Evolutionary conservation across 2,329 filamentous ascomycete genomes (phyloP).

Genomic region (Calonectria pseudoreteaudii): DNA sequence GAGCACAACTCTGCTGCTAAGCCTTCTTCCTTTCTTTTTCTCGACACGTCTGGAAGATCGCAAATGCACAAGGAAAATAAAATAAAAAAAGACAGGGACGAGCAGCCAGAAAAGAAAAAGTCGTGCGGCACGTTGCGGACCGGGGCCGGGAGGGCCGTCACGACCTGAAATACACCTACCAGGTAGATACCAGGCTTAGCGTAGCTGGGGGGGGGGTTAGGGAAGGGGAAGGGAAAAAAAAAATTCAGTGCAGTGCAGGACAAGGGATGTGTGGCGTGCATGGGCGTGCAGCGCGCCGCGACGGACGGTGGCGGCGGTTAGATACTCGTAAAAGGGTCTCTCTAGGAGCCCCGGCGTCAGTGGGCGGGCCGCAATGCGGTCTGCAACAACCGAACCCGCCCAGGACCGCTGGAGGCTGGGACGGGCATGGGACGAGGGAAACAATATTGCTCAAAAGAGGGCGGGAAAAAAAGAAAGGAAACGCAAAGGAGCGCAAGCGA

Average conservation of each 20-base stretch:
- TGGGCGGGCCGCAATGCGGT: conserved; percentile 36
- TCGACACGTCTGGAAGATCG: conserved; percentile 10
- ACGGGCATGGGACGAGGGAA: conserved; percentile 2
- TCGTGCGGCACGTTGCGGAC: conserved; percentile 35
- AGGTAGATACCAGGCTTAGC: neutral
- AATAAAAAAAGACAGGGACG: neutral
- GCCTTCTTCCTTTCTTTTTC: conserved; percentile 22
- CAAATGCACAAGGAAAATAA: conserved; percentile 20
- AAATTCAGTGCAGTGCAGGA: neutral
- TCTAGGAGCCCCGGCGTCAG: conserved; percentile 17
- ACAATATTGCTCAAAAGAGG: neutral
- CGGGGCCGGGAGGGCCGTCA: conserved; percentile 35
- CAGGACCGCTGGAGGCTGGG: conserved; percentile 15
- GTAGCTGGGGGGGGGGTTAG: conserved; percentile 14
- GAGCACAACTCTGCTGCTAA: conserved; percentile 7
- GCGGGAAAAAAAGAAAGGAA: neutral
- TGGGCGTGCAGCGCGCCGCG: conserved; percentile 12
- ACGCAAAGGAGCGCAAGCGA: neutral
- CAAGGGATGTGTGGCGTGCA: conserved; percentile 21
- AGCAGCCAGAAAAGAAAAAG: conserved; percentile 20
- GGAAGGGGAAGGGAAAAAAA: neutral
- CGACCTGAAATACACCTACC: conserved; percentile 30
- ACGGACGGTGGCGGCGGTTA: conserved; percentile 12
- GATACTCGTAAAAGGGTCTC: conserved; percentile 9
- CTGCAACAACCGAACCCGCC: conserved; percentile 11